phyloP scores from a whole-genome alignment of 169 alveolate species.

The Eimeria sp. region DNA sequence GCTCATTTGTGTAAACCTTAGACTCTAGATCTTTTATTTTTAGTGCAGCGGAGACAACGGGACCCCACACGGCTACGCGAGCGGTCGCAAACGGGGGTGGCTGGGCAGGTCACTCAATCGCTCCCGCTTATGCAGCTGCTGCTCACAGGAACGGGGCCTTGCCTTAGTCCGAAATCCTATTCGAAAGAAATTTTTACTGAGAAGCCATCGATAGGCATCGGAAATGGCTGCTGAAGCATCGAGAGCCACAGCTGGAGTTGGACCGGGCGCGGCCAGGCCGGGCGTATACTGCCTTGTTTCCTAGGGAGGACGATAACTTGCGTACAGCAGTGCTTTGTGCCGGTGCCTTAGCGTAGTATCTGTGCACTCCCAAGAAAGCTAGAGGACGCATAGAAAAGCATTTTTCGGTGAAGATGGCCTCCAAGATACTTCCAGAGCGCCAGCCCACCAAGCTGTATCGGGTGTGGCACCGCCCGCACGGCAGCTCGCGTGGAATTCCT shows the following conservation, averaged over 20 bases:
- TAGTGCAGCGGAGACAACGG: background rate
- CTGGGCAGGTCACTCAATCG: slow-evolving; percentile 1
- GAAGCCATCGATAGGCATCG: too few species aligned
- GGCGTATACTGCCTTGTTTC: background rate
- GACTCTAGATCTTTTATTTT: background rate
- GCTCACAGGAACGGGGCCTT: background rate
- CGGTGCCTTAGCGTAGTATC: background rate
- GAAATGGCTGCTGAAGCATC: slow-evolving; percentile 12
- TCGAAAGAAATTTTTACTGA: background rate
- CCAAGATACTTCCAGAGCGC: background rate
- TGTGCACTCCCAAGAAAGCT: background rate
- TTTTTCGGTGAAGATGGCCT: background rate
- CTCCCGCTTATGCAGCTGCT: background rate
- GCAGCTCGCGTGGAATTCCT: background rate
- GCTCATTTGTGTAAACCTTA: background rate
- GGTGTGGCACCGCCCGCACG: slow-evolving; percentile 49
- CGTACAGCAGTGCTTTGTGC: background rate
- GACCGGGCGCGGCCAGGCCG: slow-evolving; percentile 3
- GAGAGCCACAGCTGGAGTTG: slow-evolving; percentile 16
- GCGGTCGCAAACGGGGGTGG: slow-evolving; percentile 3
- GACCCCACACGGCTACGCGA: slow-evolving; percentile 20
- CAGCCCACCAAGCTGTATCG: slow-evolving; percentile 13
- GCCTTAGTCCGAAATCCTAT: background rate
- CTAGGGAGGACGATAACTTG: background rate
- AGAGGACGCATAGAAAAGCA: background rate